Evolutionary conservation across 345 rosid species (phyloP).

Genomic region (Excoecaria agallocha): DNA sequence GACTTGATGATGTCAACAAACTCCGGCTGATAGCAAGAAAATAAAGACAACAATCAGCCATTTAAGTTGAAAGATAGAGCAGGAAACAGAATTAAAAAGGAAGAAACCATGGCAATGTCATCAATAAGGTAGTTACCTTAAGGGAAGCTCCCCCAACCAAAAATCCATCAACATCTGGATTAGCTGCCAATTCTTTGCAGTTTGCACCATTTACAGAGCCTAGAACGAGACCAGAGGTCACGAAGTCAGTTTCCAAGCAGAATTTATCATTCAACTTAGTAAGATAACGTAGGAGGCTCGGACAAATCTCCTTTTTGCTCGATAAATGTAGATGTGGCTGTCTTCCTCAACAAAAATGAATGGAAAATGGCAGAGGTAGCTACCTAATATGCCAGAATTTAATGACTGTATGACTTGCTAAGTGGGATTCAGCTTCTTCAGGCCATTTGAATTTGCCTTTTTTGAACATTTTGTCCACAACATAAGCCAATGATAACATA

Average conservation of each 20-base stretch:
- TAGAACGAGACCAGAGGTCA: conserved; percentile 7
- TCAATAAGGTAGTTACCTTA: conserved; percentile 37
- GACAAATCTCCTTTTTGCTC: no score
- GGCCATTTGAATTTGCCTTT: not conserved
- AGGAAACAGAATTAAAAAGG: not conserved
- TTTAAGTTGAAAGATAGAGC: not conserved
- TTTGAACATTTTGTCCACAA: not conserved
- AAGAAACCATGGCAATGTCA: not conserved
- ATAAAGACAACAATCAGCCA: not conserved
- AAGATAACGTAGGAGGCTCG: not conserved
- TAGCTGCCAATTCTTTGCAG: conserved; percentile 58
- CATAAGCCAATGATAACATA: not conserved
- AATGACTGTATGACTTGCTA: not conserved
- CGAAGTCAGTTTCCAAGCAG: not conserved
- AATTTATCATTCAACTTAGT: not conserved
- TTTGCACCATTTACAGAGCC: conserved; percentile 70
- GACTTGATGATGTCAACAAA: conserved; percentile 64
- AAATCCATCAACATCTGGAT: conserved; percentile 72
- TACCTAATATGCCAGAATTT: not conserved
- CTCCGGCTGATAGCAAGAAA: conserved; percentile 42
- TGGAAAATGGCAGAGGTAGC: not conserved
- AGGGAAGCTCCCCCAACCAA: conserved; percentile 82
- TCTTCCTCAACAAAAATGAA: not conserved
- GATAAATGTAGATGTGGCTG: not conserved
- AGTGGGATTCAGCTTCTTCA: not conserved